Evolutionary conservation across 768 basidiomycete genomes (phyloP).

Genomic region (Mycena sanguinolenta): DNA sequence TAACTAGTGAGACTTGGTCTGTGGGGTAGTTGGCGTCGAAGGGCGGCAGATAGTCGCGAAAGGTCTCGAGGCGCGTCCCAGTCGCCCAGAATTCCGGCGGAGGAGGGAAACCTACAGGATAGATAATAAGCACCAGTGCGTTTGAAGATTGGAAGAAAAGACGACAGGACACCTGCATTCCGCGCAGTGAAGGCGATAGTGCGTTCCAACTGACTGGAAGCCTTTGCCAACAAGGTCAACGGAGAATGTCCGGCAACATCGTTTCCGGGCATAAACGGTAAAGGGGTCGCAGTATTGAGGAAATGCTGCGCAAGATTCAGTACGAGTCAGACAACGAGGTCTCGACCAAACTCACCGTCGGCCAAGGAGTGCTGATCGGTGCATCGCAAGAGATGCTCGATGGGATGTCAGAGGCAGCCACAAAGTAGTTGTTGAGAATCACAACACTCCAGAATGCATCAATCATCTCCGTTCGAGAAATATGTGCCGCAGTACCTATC

Average conservation of each 20-base stretch:
- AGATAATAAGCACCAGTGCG: too few species aligned
- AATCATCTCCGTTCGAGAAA: conserved; percentile 1
- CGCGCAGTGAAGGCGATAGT: conserved; percentile 4
- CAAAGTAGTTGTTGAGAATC: conserved; percentile 26
- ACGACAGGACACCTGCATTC: neutral
- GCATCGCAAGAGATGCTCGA: conserved; percentile 20
- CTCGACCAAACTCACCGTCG: neutral
- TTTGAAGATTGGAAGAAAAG: too few species aligned
- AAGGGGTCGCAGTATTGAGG: neutral
- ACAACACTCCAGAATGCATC: conserved; percentile 33
- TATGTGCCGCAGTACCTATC: too few species aligned
- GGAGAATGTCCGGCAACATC: neutral
- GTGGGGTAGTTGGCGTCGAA: neutral
- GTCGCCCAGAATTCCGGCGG: neutral
- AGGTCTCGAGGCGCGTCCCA: conserved; percentile 3
- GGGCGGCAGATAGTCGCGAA: neutral
- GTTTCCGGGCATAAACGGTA: neutral
- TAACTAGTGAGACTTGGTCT: neutral
- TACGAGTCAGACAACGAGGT: neutral
- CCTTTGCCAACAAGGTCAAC: conserved; percentile 5
- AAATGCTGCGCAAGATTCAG: neutral
- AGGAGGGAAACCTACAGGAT: neutral
- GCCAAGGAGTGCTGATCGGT: conserved; percentile 23
- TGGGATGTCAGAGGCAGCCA: conserved; percentile 19
- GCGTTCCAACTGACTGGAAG: conserved; percentile 24